These are phyloP conservation scores for Rubus idaeus DNA, from an alignment of 306 rosid species.

Conservation along the genomic window DNA sequence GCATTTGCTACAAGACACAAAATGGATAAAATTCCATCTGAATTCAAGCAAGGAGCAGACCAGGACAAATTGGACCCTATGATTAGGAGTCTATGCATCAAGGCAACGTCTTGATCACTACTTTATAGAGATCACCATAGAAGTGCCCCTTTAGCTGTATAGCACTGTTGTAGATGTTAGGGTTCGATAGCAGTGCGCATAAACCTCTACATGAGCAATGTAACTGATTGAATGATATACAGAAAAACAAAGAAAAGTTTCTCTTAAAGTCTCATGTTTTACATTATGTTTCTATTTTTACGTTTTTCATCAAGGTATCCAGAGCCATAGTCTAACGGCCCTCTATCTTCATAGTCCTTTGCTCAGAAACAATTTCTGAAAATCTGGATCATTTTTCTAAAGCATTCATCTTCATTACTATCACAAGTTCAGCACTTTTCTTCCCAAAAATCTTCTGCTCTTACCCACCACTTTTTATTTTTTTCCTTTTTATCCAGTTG, in stretches of 20 bases:
- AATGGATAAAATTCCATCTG: no score
- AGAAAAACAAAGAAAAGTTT: background rate
- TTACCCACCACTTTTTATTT: background rate
- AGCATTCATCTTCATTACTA: background rate
- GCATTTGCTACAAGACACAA: no score
- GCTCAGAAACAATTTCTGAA: background rate
- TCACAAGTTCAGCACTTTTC: background rate
- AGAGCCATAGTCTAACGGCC: background rate
- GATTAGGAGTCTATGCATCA: background rate
- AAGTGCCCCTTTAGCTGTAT: background rate
- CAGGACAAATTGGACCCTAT: no score
- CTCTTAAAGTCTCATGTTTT: background rate
- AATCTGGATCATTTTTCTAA: background rate
- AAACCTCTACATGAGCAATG: background rate
- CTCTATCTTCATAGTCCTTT: background rate
- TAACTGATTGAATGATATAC: background rate
- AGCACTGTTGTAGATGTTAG: background rate
- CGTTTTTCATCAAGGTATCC: background rate
- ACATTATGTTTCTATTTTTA: background rate
- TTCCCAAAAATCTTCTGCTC: background rate
- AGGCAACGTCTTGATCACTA: background rate
- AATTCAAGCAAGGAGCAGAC: no score
- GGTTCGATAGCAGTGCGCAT: background rate
- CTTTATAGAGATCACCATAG: background rate
- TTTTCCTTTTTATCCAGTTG: no score